A percentile compares a stretch with the other conserved stretches of the same genome.
These are phyloP conservation scores for Chlorella sp. DNA, from an alignment of 139 green algal species.

Conservation along the genomic window DNA sequence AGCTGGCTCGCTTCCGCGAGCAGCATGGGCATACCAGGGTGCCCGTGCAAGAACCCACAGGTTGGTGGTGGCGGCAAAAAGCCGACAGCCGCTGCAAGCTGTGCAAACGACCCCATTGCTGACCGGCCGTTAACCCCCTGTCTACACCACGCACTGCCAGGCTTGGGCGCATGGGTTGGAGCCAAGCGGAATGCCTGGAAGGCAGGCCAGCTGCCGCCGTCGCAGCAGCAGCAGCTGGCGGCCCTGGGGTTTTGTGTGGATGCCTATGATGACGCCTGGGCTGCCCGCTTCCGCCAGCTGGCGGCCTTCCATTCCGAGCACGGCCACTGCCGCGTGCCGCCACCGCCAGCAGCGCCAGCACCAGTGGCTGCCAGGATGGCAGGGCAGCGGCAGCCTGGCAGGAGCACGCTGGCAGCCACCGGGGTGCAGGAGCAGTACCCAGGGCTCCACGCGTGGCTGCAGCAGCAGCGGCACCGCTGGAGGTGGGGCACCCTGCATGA, in stretches of 20 bases:
- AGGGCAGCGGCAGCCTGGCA: too few relatives aligned
- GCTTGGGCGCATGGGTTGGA: slow-evolving; percentile 30
- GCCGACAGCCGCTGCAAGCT: not conserved
- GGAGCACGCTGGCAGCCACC: not conserved
- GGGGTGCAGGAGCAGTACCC: not conserved
- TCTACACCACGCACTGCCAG: not conserved
- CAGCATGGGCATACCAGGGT: slow-evolving; percentile 32
- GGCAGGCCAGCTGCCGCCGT: slow-evolving; percentile 1
- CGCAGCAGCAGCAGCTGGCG: slow-evolving; percentile 6
- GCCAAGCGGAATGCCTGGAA: slow-evolving; percentile 21
- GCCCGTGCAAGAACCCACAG: slow-evolving; percentile 4
- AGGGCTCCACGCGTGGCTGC: slow-evolving; percentile 31
- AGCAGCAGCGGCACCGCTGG: slow-evolving; percentile 20
- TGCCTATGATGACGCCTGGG: slow-evolving; percentile 15
- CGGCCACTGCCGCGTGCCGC: slow-evolving; percentile 33
- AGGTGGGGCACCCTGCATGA: slow-evolving; percentile 31
- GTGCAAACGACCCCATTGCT: too few relatives aligned
- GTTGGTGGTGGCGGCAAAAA: not conserved
- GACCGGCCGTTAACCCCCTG: too few relatives aligned
- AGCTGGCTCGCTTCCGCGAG: slow-evolving; percentile 10
- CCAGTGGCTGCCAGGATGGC: too few relatives aligned
- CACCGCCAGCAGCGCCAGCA: too few relatives aligned
- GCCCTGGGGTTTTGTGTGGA: slow-evolving; percentile 8
- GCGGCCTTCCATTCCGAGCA: slow-evolving; percentile 38
- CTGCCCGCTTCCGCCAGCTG: slow-evolving; percentile 31